Evolutionary conservation across 2,329 filamentous ascomycete genomes (phyloP), one percentile per base, ranked within the genome.

Genomic region (Venturia aucupariae): DNA sequence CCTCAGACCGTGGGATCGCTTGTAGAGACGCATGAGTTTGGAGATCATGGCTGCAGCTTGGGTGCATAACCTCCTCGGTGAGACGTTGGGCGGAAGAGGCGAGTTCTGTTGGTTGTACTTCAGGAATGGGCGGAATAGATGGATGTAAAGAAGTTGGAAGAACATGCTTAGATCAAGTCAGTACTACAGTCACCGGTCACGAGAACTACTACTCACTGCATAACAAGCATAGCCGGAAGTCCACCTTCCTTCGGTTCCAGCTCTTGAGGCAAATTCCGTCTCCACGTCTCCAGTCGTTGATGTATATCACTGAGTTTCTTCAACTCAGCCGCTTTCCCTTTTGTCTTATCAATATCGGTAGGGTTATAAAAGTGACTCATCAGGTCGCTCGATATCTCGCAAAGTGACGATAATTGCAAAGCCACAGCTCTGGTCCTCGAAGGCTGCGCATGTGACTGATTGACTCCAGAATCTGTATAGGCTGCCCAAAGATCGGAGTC

Each of bases 221-320:
- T 88, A 38, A 88, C 80, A 27, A 89, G 77, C 24, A 95, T 89
- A 70, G 92, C 92, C 1, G 94, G 92, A 51, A 97, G 77, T 67
- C 93, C 90, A 3, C 92, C 92, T 68, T 97, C 93, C 71, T 87
- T 92, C 0, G 92, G 87, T 73, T 97, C 91, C 68, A 99, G 81
- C 75, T 97, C 93, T 67, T 84, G 86, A 0, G 94, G 93, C 51
- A 97, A 75, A 61, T 90, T 86, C 71, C 87, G 87, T 68, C 89
- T 88, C 94, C 94, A 99, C 51, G 89, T 86, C 74, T 97, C 93
- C 1, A 97, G 81, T 32, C 92, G 85, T 59, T 90, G 90, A 71
- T 97, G 93, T 38, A 99, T 82, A 70, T 96, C 93, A 69, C 90
- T 93, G 11, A 99, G 82, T 74, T 92, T 96, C 78, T 96, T 97